Base-by-base conservation (phyloP, 352 stramenopile genomes). In the Phytophthora pini region DNA sequence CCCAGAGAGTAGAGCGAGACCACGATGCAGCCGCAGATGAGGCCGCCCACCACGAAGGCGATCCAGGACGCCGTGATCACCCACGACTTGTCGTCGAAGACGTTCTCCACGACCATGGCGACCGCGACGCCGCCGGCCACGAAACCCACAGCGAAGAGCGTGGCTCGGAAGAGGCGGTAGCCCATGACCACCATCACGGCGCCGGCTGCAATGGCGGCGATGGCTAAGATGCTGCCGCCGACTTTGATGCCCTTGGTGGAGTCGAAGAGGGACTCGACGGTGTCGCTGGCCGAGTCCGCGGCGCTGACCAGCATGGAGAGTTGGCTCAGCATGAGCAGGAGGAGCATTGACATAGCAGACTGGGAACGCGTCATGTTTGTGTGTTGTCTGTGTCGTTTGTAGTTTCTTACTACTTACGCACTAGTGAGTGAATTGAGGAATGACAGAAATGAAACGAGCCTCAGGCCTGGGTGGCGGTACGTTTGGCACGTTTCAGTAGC, bases 141-240 rank as follows among this genome's bases (percentile, higher is more conserved):
- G 57, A 90, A 90, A 15, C 79, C 81, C 15, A 74, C 64, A 15
- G 78, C 56, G 43, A 92, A 90, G 31, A 92, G 73, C 17, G 82
- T 67, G 22, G 46, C 56, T 5, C 82, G 78, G 60, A 93, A 87
- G 48, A 90, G 59, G 12, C 79, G 78, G 67, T 93, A 93, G 49
- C 86, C 86, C 32, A 77, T 68, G n/a, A 57, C 46, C 3, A 74
- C 45, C 71, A 76, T 68, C 10, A 74, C 57, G 17, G 57, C 67
- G 3, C 67, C 71, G 13, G 67, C 57, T 13, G 58, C 72, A 24
- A 83, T 83, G 8, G 68, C 70, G 2, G 70, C 50, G 29, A 83
- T 57, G 31, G 76, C 61, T 2, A 82, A 51, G 45, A 87, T 71
- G 36, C 75, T 77, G 26, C 71, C 69, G 1, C 68, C 66, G 24